A percentile compares a stretch with the other conserved stretches of the same genome.
phyloP scores from a whole-genome alignment of 352 stramenopile species.

The Phytophthora aleatoria region DNA sequence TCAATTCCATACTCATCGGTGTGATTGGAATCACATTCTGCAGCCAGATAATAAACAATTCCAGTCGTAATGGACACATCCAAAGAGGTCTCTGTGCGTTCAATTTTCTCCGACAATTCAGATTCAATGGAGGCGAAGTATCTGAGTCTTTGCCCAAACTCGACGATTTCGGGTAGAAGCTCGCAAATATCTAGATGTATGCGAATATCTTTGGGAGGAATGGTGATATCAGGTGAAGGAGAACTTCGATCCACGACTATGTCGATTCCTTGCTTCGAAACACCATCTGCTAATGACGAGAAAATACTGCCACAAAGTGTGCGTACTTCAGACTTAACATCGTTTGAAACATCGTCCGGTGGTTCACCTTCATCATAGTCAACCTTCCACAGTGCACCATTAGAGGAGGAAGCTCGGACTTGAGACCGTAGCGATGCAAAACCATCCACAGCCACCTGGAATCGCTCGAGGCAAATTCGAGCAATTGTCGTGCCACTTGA shows the following conservation, averaged over 20 bases:
- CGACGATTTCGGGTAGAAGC: constrained; percentile 50
- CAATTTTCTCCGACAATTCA: constrained; percentile 38
- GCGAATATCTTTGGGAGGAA: constrained; percentile 45
- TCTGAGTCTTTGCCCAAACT: constrained; percentile 50
- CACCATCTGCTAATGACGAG: constrained; percentile 7
- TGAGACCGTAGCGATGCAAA: constrained; percentile 64
- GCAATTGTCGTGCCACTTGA: constrained; percentile 38
- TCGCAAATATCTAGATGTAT: constrained; percentile 70
- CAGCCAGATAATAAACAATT: constrained; percentile 59
- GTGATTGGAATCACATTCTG: constrained; percentile 41
- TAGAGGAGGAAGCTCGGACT: constrained; percentile 45
- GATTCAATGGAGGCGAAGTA: constrained; percentile 58
- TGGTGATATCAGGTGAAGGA: constrained; percentile 6
- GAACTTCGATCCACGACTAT: constrained; percentile 52
- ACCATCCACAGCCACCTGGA: constrained; percentile 42
- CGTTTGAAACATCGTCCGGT: constrained; percentile 1
- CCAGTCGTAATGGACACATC: constrained; percentile 72
- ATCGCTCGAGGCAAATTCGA: constrained; percentile 44
- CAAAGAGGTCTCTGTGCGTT: constrained; percentile 31
- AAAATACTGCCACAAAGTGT: constrained; percentile 31
- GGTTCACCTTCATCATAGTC: constrained; percentile 33
- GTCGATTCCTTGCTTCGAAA: constrained; percentile 41
- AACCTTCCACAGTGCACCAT: constrained; percentile 54
- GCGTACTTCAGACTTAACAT: constrained; percentile 21
- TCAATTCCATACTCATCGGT: constrained; percentile 19